Evolutionary conservation across 106 monocot genomes (phyloP).

Genomic region (Gastrodia elata): DNA sequence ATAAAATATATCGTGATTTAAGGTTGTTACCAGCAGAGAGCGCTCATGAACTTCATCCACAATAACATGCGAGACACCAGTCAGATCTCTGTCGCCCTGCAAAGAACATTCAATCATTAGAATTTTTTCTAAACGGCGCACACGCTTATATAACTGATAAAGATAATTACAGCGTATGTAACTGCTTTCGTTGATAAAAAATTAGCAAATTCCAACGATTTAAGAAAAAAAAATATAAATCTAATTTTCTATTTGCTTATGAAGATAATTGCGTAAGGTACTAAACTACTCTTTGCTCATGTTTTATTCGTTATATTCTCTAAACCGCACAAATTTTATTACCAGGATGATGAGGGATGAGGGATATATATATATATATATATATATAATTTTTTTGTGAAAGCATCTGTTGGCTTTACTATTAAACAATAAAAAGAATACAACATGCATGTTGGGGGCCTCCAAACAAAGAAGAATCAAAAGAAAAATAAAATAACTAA

Average conservation of each 20-base stretch:
- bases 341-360: too few relatives aligned
- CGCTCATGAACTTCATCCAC: conserved; percentile 99
- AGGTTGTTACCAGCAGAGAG: conserved; percentile 67
- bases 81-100: conserved; percentile 70
- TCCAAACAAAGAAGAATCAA: too few relatives aligned
- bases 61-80: conserved; percentile 80
- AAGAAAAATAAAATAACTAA: too few relatives aligned
- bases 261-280: background rate
- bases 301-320: too few relatives aligned
- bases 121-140: background rate
- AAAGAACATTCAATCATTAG: conserved; percentile 8
- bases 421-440: too few relatives aligned
- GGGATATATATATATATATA: too few relatives aligned
- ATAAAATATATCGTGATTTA: background rate
- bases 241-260: background rate
- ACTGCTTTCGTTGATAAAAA: background rate
- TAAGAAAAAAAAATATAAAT: background rate
- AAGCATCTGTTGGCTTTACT: too few relatives aligned
- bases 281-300: background rate
- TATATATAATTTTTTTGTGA: too few relatives aligned
- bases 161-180: background rate
- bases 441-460: too few relatives aligned
- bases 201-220: background rate
- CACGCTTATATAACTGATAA: background rate
- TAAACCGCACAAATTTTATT: too few relatives aligned